Evolutionary conservation across 2,329 filamentous ascomycete species (phyloP), one percentile per base, ranked within the genome.

Genomic region (Fusarium dlaminii): DNA sequence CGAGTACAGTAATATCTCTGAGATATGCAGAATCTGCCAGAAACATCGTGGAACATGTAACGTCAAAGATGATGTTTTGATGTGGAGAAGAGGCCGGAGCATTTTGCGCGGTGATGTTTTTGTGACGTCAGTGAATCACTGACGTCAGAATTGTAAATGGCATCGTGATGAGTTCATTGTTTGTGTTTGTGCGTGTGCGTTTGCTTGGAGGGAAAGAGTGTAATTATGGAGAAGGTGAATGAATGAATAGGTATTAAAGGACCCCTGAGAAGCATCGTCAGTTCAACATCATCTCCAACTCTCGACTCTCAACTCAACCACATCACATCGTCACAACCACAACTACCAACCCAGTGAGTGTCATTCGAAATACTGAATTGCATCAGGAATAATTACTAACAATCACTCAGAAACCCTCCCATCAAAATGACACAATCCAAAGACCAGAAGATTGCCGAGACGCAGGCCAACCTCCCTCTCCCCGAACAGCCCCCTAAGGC

Each of bases 401-500:
- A 54, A 17, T 29, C 12, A 15, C 6, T 6, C 39, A 52, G 39
- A n/a, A 68, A 42, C 55, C 32, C 55, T 29, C 43, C 22, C 11
- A 65, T 29, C 63, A 75, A 48, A 39, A 87, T 87, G 85, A 69
- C 83, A 74, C 79, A 85, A 63, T 86, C 85, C 83, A 94, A 93
- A 82, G 81, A 85, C 73, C 85, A 92, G 63, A 85, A 92, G 82
- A 92, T 95, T 80, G 89, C 91, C 59, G 84, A 93, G 82, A 87
- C 87, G 79, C 87, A 92, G 84, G 84, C 90, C 81, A 94, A 94
- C 83, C 90, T 97, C 37, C 93, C 93, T 58, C 89, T 95, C 57
- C 94, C 94, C 24, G 93, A 96, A 5, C 87, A 95, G 75, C 94
- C 94, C 29, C 93, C 93, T 3, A 85, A 83, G n/a, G 84, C 90